Evolutionary conservation across 768 basidiomycete species (phyloP), one percentile per base, ranked within the genome.

Genomic region (Boletus subparvulus): DNA sequence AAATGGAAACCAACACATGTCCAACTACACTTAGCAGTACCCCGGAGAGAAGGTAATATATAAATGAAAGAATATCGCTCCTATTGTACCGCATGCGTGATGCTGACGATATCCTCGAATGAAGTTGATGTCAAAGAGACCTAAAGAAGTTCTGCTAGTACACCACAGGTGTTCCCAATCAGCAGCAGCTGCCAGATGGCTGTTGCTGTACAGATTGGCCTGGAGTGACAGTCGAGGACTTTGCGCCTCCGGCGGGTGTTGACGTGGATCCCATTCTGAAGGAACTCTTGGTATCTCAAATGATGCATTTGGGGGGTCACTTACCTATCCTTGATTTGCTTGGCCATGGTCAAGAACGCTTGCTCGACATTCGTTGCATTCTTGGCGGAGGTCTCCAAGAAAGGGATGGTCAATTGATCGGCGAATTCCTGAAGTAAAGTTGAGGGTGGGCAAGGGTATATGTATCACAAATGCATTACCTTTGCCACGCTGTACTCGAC

Each of bases 381-480:
- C 90, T 98, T 98, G 36, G 97, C 97, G n/a, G 91, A 94, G 13
- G 97, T 99, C 80, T 99, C 97, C 70, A 99, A 78, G 87, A 97
- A 98, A 46, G 93, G 88, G 65, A 99, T 88, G 59, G 80, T 82
- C 63, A 98, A 80, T 71, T 98, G 94, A 70, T 98, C 94, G 28
- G 97, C 93, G 67, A 98, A 91, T 81, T 96, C 93, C 85, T 96
- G 60, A 0, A 49, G 26, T 33, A 51, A 59, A n/a, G 50, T 40
- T 69, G 28, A 61, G 32, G 12, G 9, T 21, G 36, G 21, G 30
- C 10, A 32, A 45, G 46, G 40, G 16, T 16, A 42, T 32, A 48
- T 17, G 16, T 44, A 36, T 36, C 12, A 46, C 16, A n/a, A 35
- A 37, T 2, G 6, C 64, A 69, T 53, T 51, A 88, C 91, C 86